phyloP scores from a whole-genome alignment of 1,284 basidiomycete genomes.

The Boletus mariae region DNA sequence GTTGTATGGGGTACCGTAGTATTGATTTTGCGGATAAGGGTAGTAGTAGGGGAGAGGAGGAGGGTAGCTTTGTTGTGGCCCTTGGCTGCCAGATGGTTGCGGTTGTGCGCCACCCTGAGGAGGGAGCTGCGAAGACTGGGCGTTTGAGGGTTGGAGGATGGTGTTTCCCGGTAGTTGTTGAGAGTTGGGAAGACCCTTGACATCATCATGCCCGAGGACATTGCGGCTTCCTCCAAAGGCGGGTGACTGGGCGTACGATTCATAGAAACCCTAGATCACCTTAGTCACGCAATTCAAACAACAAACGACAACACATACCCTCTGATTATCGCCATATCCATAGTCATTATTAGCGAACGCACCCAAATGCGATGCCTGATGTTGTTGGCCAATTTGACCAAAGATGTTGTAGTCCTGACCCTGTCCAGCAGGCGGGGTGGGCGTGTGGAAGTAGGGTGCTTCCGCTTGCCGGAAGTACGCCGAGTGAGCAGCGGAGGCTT shows the following conservation, averaged over 20 bases:
- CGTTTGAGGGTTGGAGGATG: conserved; percentile 47
- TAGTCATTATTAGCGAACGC: conserved; percentile 62
- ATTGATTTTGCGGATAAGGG: conserved; percentile 69
- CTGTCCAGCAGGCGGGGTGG: conserved; percentile 67
- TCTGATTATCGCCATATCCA: conserved; percentile 59
- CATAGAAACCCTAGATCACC: conserved; percentile 61
- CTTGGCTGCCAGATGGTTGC: conserved; percentile 55
- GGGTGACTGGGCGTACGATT: conserved; percentile 59
- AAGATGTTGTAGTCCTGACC: conserved; percentile 69
- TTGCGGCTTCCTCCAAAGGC: conserved; percentile 59
- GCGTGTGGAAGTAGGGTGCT: conserved; percentile 67
- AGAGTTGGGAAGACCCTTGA: conserved; percentile 58
- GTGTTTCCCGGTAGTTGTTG: conserved; percentile 52
- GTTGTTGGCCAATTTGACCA: conserved; percentile 55
- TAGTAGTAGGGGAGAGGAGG: conserved; percentile 64
- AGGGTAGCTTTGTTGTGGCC: conserved; percentile 59
- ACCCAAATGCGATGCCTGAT: conserved; percentile 53
- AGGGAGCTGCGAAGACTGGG: conserved; percentile 55
- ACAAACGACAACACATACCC: conserved; percentile 38
- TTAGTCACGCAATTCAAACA: conserved; percentile 12
- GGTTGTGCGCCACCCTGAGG: conserved; percentile 44
- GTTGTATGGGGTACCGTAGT: conserved; percentile 68
- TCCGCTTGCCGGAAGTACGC: conserved; percentile 68
- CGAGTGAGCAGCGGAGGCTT: conserved; percentile 34
- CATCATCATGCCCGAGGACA: conserved; percentile 65